Base-by-base conservation (phyloP, 495 filamentous ascomycete genomes). In the Peziza echinospora region DNA sequence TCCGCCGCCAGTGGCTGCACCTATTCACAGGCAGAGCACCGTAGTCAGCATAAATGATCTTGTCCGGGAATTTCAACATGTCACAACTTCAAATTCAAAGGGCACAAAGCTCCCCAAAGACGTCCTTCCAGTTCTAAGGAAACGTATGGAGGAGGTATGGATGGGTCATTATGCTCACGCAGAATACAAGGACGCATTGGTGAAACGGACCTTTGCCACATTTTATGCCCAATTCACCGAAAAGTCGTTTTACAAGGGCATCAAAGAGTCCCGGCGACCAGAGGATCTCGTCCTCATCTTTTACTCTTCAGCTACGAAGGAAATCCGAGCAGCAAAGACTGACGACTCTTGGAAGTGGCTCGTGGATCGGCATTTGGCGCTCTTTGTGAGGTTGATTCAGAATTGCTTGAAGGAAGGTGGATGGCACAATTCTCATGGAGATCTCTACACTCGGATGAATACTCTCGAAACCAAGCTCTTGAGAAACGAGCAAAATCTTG, bases 381-480 rank as follows among this genome's bases (percentile, higher is more conserved):
- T 99, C 41, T 96, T 99, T 56, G 77, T 99, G 51, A 77, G 91
- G 37, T 70, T 99, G 19, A 73, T 96, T 50, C 76, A 73, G 52
- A 70, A 75, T 51, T 80, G 82, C 22, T 62, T 96, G 51, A 83
- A 78, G 55, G 78, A 81, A 50, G 69, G 83, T 49, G 84, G 80
- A 46, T 81, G 78, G 78, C 19, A 49, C n/a, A 45, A 45, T 10
- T 47, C 49, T 17, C 63, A 68, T 47, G 77, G 82, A 19, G 91
- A 99, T 58, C 70, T 99, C 46, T 75, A 77, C 52, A 73, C 66
- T 51, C 72, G 83, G 51, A 64, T 99, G 50, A 68, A 72, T 26
- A 85, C 78, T 4, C 65, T 99, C 50, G 91, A 99, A 62, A 86
- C 74, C 53, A 96, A 96, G 64, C 73, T 99, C 30, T 69, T 99